Evolutionary conservation across 495 filamentous ascomycete genomes (phyloP).

Genomic region (Xylaria longipes): DNA sequence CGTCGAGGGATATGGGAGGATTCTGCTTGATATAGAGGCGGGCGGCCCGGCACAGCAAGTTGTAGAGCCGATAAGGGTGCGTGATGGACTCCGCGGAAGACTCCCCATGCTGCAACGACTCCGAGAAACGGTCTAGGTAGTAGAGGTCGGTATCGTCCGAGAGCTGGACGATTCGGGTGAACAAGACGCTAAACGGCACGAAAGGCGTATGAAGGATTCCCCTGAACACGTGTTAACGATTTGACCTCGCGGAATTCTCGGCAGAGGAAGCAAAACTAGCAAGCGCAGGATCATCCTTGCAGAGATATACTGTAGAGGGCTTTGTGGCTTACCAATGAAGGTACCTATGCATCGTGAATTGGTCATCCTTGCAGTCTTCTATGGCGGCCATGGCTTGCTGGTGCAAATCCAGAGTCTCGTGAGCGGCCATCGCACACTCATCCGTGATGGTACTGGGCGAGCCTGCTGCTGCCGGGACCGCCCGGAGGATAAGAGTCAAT

Average conservation of each 20-base stretch:
- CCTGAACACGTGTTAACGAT: slow-evolving; percentile 28
- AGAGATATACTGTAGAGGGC: not conserved
- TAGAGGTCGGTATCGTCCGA: slow-evolving; percentile 31
- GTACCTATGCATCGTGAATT: slow-evolving; percentile 35
- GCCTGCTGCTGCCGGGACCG: slow-evolving; percentile 26
- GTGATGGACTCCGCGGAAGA: slow-evolving; percentile 26
- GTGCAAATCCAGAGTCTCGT: slow-evolving; percentile 36
- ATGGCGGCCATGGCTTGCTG: slow-evolving; percentile 32
- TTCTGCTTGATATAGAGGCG: slow-evolving; percentile 32
- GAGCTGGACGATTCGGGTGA: slow-evolving; percentile 37
- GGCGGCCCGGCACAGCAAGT: slow-evolving; percentile 36
- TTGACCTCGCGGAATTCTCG: too few species aligned
- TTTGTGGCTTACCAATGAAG: slow-evolving; percentile 35
- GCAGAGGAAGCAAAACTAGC: not conserved
- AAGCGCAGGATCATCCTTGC: not conserved
- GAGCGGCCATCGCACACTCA: slow-evolving; percentile 35
- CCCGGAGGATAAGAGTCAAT: slow-evolving; percentile 36
- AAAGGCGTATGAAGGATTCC: slow-evolving; percentile 37
- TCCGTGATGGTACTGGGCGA: slow-evolving; percentile 28
- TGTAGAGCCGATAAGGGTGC: slow-evolving; percentile 37
- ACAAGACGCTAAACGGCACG: slow-evolving; percentile 40
- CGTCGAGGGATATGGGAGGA: not conserved
- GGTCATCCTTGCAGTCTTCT: slow-evolving; percentile 30
- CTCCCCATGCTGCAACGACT: slow-evolving; percentile 27
- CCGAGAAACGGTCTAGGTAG: slow-evolving; percentile 33